Percentiles rank a stretch among this genome's conserved stretches.
Evolutionary conservation across 2,329 filamentous ascomycete genomes (phyloP).

Genomic region (Apiospora rasikravindrae): DNA sequence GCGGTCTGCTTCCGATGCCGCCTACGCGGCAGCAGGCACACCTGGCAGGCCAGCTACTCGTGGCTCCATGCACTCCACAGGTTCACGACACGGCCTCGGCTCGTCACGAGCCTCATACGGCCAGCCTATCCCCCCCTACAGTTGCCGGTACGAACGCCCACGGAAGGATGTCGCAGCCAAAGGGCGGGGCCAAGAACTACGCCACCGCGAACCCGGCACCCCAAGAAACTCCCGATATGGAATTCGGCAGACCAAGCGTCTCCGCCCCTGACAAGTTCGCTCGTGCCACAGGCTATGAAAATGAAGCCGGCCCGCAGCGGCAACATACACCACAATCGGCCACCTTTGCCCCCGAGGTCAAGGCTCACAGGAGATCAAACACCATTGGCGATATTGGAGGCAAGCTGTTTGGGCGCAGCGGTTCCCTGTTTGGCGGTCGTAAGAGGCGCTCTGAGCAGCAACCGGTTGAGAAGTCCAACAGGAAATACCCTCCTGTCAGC

Average conservation of each 20-base stretch:
- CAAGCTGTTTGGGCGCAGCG: constrained; percentile 83
- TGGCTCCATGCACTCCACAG: constrained; percentile 74
- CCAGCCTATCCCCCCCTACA: constrained; percentile 84
- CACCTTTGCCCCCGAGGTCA: constrained; percentile 40
- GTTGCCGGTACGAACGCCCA: constrained; percentile 89
- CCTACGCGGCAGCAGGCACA: constrained; percentile 57
- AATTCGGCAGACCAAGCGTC: constrained; percentile 65
- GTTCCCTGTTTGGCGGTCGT: constrained; percentile 75
- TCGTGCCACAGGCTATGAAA: constrained; percentile 62
- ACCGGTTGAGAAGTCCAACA: constrained; percentile 61
- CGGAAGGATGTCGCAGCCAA: constrained; percentile 85
- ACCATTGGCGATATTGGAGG: constrained; percentile 83
- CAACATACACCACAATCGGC: constrained; percentile 41
- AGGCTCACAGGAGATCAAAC: constrained; percentile 72
- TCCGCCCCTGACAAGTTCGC: constrained; percentile 61
- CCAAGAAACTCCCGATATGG: constrained; percentile 56
- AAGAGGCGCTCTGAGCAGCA: constrained; percentile 41
- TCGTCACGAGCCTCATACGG: constrained; percentile 75
- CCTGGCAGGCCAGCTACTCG: constrained; percentile 75
- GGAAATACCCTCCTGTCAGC: constrained; percentile 86
- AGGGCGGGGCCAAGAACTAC: constrained; percentile 68
- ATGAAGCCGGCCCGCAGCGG: constrained; percentile 26
- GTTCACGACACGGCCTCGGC: constrained; percentile 63
- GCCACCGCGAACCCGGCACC: constrained; percentile 72
- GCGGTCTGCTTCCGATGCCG: constrained; percentile 60